Evolutionary conservation across 805 yeast genomes (phyloP).

Genomic region (Ogataea methanolica): DNA sequence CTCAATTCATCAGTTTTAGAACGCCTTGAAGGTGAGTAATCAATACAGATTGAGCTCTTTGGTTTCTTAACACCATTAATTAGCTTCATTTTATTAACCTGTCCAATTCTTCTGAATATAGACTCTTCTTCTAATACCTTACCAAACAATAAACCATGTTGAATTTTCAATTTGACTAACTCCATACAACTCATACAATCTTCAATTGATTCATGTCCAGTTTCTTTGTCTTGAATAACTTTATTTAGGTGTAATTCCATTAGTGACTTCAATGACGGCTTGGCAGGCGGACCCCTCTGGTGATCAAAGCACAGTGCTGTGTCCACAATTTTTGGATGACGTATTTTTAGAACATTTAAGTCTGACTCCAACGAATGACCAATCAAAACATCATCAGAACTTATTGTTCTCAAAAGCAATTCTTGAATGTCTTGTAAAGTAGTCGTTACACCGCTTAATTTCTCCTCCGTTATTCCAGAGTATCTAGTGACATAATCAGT

Average conservation of each 20-base stretch:
- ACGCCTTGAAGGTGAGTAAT: conserved; percentile 12
- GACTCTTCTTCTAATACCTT: conserved; percentile 37
- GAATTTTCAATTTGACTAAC: conserved; percentile 62
- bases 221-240: conserved; percentile 59
- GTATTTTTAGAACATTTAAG: conserved; percentile 59
- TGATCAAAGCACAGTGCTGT: conserved; percentile 77
- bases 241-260: conserved; percentile 49
- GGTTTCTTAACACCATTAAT: conserved; percentile 22
- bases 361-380: conserved; percentile 93
- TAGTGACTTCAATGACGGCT: conserved; percentile 74
- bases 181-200: conserved; percentile 82
- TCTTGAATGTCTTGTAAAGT: conserved; percentile 65
- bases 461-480: conserved; percentile 82
- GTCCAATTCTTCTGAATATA: conserved; percentile 35
- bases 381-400: conserved; percentile 60
- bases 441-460: conserved; percentile 56
- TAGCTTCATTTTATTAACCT: conserved; percentile 18
- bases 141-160: conserved; percentile 67
- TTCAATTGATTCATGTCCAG: conserved; percentile 83
- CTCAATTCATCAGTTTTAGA: conserved; percentile 20
- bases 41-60: conserved; percentile 24
- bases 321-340: conserved; percentile 75
- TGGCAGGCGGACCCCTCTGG: conserved; percentile 75
- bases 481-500: conserved; percentile 76
- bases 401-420: conserved; percentile 42